Percentiles rank a stretch among this genome's conserved stretches.
Evolutionary conservation across 306 rosid genomes (phyloP).

Genomic region (Malus fusca): DNA sequence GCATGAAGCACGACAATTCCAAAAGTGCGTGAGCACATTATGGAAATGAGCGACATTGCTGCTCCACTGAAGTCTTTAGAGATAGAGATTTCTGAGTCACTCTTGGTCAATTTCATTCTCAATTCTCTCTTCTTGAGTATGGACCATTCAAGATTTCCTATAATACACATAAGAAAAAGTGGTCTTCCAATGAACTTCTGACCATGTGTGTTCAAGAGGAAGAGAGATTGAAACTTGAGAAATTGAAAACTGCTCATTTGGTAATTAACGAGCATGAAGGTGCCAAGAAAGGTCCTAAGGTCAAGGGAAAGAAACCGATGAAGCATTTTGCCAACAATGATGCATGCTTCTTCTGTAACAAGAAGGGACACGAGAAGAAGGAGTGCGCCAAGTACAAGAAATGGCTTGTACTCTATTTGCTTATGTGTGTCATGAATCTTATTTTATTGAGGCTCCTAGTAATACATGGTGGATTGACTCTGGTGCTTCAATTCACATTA

Average conservation of each 20-base stretch:
- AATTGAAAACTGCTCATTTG: neutral
- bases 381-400: too few species aligned
- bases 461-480: too few species aligned
- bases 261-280: neutral
- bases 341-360: too few species aligned
- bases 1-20: neutral
- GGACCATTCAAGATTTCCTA: neutral
- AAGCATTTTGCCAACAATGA: too few species aligned
- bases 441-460: too few species aligned
- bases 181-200: neutral
- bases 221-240: neutral
- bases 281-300: neutral
- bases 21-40: neutral
- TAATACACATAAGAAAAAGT: constrained; percentile 3
- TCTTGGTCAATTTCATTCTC: neutral
- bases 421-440: too few species aligned
- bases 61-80: neutral
- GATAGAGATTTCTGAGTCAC: neutral
- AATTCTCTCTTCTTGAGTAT: neutral
- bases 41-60: neutral
- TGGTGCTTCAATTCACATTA: too few species aligned
- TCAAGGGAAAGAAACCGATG: too few species aligned
- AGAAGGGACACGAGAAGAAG: too few species aligned
- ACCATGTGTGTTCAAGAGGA: constrained; percentile 7
- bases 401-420: too few species aligned